phyloP scores from a whole-genome alignment of 805 yeast genomes.

The Starmerella kuoi region DNA sequence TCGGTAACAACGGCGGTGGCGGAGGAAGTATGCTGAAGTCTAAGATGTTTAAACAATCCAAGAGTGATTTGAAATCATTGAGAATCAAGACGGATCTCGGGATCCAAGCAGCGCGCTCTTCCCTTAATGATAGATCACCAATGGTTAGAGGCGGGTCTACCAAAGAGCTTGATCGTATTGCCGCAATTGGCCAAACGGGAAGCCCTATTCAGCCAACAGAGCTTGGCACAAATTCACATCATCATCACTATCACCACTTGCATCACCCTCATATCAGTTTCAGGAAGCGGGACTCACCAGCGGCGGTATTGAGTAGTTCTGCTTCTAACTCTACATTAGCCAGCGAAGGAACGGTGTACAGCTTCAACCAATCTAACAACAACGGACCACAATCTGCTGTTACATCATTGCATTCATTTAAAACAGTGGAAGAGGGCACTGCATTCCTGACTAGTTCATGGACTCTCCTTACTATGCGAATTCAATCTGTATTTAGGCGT shows the following conservation, averaged over 20 bases:
- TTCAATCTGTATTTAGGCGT: constrained; percentile 37
- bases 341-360: constrained; percentile 33
- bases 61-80: constrained; percentile 22
- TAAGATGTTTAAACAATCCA: constrained; percentile 29
- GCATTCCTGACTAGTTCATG: constrained; percentile 39
- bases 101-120: constrained; percentile 21
- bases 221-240: constrained; percentile 4
- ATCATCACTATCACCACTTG: constrained; percentile 27
- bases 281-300: constrained; percentile 31
- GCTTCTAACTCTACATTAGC: constrained; percentile 34
- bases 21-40: constrained; percentile 22
- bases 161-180: constrained; percentile 30
- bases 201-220: constrained; percentile 14
- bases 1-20: constrained; percentile 1
- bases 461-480: constrained; percentile 34
- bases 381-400: constrained; percentile 22
- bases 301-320: constrained; percentile 32
- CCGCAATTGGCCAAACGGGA: constrained; percentile 26
- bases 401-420: constrained; percentile 23
- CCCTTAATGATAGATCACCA: constrained; percentile 26
- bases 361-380: constrained; percentile 26
- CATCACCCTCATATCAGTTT: constrained; percentile 27
- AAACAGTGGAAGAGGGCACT: constrained; percentile 28
- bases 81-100: constrained; percentile 25
- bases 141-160: constrained; percentile 27